Evolutionary conservation across 1,284 basidiomycete species (phyloP).

Genomic region (Irpex sp.): DNA sequence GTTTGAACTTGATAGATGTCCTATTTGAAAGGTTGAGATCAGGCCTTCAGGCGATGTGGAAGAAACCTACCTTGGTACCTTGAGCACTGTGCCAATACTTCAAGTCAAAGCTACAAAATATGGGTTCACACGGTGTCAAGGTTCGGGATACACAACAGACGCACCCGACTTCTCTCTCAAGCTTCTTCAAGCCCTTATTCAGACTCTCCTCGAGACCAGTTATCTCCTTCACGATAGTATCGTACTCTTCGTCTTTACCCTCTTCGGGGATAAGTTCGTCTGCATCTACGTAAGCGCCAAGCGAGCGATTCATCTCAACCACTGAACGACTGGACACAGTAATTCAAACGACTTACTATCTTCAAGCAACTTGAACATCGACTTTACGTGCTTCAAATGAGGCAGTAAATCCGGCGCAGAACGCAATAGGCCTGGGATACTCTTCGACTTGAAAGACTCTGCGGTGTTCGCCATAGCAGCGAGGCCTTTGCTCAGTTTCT

Average conservation of each 20-base stretch:
- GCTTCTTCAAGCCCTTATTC: constrained; percentile 57
- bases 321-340: too few species aligned
- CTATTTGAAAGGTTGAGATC: too few species aligned
- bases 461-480: constrained; percentile 58
- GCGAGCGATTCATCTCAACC: too few species aligned
- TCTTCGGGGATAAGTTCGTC: constrained; percentile 69
- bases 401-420: constrained; percentile 75
- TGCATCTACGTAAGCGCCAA: too few species aligned
- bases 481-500: constrained; percentile 64
- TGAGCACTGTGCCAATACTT: constrained; percentile 80
- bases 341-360: too few species aligned
- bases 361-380: constrained; percentile 63
- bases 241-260: constrained; percentile 84
- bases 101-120: constrained; percentile 40
- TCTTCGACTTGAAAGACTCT: constrained; percentile 70
- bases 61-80: constrained; percentile 78
- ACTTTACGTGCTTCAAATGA: constrained; percentile 66
- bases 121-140: too few species aligned
- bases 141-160: constrained; percentile 3
- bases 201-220: constrained; percentile 62
- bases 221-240: constrained; percentile 70
- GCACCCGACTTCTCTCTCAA: constrained; percentile 57
- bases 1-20: constrained; percentile 88
- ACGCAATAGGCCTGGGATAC: constrained; percentile 68
- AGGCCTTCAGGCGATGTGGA: too few species aligned